These are phyloP conservation scores for Penicillium argentinense DNA, from an alignment of 495 filamentous ascomycete genomes.

Conservation along the genomic window DNA sequence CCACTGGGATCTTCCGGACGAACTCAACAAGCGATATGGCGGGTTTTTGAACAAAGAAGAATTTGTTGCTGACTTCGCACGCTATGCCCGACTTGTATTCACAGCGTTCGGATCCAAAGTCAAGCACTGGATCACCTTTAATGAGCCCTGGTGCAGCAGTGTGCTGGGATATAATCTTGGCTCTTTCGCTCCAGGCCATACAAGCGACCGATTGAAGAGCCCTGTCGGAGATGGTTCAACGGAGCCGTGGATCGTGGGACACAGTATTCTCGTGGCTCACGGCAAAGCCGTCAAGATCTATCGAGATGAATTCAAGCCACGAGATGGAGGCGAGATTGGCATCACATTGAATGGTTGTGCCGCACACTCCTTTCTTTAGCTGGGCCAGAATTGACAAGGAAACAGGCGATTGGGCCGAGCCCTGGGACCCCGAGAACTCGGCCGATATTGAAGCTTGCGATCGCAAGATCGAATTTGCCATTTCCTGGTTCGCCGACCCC, in stretches of 20 bases:
- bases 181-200: conserved; percentile 50
- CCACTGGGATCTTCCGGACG: conserved; percentile 57
- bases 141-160: conserved; percentile 54
- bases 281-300: conserved; percentile 53
- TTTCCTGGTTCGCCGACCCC: conserved; percentile 66
- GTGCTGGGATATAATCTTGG: conserved; percentile 54
- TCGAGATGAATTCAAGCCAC: conserved; percentile 49
- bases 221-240: conserved; percentile 47
- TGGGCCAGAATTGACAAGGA: neutral
- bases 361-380: neutral
- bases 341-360: conserved; percentile 53
- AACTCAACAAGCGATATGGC: conserved; percentile 51
- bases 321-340: conserved; percentile 50
- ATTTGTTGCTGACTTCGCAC: conserved; percentile 51
- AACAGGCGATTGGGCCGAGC: conserved; percentile 63
- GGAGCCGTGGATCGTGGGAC: conserved; percentile 54
- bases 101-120: conserved; percentile 46
- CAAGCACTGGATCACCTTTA: conserved; percentile 58
- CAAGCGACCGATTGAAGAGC: conserved; percentile 49
- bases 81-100: conserved; percentile 51
- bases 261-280: conserved; percentile 50
- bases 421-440: conserved; percentile 51
- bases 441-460: conserved; percentile 50
- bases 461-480: conserved; percentile 55
- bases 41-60: conserved; percentile 53